A percentile compares a stretch with the other conserved stretches of the same genome.
phyloP scores from a whole-genome alignment of 2,329 filamentous ascomycete species.

The Penicillium frequentans region DNA sequence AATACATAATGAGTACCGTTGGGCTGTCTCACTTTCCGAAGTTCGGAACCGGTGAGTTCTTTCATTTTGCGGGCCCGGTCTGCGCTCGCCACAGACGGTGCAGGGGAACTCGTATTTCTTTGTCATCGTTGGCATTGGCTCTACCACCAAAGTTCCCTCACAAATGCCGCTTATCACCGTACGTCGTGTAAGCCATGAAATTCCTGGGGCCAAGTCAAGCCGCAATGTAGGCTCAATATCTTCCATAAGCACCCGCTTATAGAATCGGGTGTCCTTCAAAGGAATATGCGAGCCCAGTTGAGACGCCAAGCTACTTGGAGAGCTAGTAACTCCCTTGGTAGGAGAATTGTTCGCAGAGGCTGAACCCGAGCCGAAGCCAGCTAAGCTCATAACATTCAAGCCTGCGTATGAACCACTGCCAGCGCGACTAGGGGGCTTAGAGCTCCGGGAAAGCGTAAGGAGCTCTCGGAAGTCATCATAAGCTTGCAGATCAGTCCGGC shows the following conservation, averaged over 20 bases:
- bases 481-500: slow-evolving; percentile 76
- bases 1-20: slow-evolving; percentile 84
- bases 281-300: slow-evolving; percentile 50
- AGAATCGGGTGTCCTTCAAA: slow-evolving; percentile 89
- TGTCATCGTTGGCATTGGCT: slow-evolving; percentile 69
- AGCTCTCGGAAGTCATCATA: slow-evolving; percentile 85
- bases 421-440: slow-evolving; percentile 63
- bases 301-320: slow-evolving; percentile 47
- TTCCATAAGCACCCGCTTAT: slow-evolving; percentile 82
- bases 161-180: slow-evolving; percentile 80
- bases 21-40: slow-evolving; percentile 80
- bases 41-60: slow-evolving; percentile 87
- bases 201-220: slow-evolving; percentile 81
- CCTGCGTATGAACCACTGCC: slow-evolving; percentile 70
- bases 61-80: slow-evolving; percentile 68
- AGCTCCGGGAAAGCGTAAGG: slow-evolving; percentile 66
- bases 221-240: slow-evolving; percentile 94
- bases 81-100: slow-evolving; percentile 81
- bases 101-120: slow-evolving; percentile 64
- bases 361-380: slow-evolving; percentile 44
- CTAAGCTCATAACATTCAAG: slow-evolving; percentile 60
- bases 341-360: slow-evolving; percentile 62
- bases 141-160: slow-evolving; percentile 83
- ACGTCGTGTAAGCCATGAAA: slow-evolving; percentile 90
- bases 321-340: slow-evolving; percentile 58